Evolutionary conservation across 192 early-diverging fungal genomes (phyloP), one percentile per base, ranked within the genome.

Genomic region (Coemansia sp.): DNA sequence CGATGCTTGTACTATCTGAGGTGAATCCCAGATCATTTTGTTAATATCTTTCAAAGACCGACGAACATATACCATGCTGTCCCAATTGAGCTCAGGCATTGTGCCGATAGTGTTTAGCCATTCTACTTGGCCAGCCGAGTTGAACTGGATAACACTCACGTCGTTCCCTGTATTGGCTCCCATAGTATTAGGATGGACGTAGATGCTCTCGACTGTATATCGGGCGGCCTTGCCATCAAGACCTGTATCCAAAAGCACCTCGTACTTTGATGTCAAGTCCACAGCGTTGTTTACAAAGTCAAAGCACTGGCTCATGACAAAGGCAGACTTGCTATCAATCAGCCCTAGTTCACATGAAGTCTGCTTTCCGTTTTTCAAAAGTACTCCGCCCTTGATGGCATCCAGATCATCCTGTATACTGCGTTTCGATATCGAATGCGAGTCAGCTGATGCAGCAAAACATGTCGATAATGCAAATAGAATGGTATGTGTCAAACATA

Each of bases 71-170:
- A 35, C 33, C 33, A 35, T 9, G 15, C 15, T n/a, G 11, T 35
- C 33, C 33, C 33, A 35, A 2, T 14, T 9, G 10, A 35, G 33
- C 33, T 35, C 33, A 5, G 11, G 33, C 2, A 35, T 9, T 14
- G 15, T n/a, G 5, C 33, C 33, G 5, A 35, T 35, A 3, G 33
- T 9, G 33, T n/a, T 35, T 3, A n/a, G 10, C 33, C 15, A 3
- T 3, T 14, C 33, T 14, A n/a, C 15, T 6, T 35, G 33, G 10
- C 5, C 33, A 5, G 10, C 2, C 2, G 15, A n/a, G 25, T 45
- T 45, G n/a, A 45, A 45, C 43, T 45, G 43, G 43, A 45, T 45
- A 28, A 45, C 43, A 15, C 25, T 27, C 14, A 45, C 29, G 26
- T 45, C 29, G 25, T 45, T 45, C n/a, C n/a, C 43, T 9, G 14